Conservation (phyloP, 2,329 filamentous ascomycete species). For the Colletotrichum neosansevieriae region DNA sequence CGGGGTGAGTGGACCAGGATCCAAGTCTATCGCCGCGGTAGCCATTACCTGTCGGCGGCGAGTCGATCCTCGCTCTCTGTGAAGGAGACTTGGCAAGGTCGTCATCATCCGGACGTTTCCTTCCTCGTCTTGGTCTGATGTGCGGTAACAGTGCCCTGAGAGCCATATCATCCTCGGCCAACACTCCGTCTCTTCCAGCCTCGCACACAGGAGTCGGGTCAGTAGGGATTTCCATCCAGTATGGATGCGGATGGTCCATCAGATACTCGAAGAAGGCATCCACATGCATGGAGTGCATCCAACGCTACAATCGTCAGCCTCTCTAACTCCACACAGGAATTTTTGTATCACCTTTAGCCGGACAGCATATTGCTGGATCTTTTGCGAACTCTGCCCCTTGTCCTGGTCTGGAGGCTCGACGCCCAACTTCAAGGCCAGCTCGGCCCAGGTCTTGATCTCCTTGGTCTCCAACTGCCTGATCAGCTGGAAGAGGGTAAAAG, state of each 20-base stretch:
- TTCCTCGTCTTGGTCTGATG: conserved; percentile 72
- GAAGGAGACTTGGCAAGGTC: conserved; percentile 61
- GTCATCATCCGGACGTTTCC: conserved; percentile 73
- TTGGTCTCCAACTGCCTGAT: conserved; percentile 83
- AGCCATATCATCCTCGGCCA: conserved; percentile 88
- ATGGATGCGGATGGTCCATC: conserved; percentile 80
- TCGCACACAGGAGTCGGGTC: conserved; percentile 72
- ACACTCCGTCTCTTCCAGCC: conserved; percentile 82
- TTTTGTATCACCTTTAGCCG: conserved; percentile 77
- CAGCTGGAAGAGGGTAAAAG: conserved; percentile 80
- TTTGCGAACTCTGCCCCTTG: conserved; percentile 90
- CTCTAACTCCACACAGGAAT: background rate
- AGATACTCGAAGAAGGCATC: conserved; percentile 96
- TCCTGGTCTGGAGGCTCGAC: conserved; percentile 85
- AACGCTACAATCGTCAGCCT: conserved; percentile 68
- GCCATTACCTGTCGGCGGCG: conserved; percentile 27
- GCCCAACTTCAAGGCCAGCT: conserved; percentile 86
- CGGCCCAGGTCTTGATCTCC: conserved; percentile 93
- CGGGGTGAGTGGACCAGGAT: conserved; percentile 61
- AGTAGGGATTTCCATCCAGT: conserved; percentile 82
- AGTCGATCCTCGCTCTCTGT: conserved; percentile 65
- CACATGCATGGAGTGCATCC: conserved; percentile 97
- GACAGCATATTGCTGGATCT: conserved; percentile 95
- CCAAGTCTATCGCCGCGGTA: conserved; percentile 54
- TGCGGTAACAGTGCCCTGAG: conserved; percentile 86